These are phyloP conservation scores for Cyclotella choctawhatcheeana DNA, from an alignment of 108 stramenopile species.

Conservation along the genomic window DNA sequence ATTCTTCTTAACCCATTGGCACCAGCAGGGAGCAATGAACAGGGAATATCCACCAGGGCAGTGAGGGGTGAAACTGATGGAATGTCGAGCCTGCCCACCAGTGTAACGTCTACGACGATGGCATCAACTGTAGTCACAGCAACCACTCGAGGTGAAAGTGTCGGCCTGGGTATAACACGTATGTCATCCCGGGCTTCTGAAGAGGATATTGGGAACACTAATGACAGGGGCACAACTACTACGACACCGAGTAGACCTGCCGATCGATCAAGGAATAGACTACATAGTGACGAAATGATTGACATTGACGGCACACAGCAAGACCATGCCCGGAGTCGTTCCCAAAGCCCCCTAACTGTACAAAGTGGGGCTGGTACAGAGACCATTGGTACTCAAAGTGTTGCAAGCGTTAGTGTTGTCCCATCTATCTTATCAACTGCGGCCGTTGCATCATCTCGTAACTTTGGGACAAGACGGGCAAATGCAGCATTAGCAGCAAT, in stretches of 20 bases:
- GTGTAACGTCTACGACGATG: constrained; percentile 50
- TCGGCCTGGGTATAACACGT: constrained; percentile 34
- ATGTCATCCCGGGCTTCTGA: constrained; percentile 47
- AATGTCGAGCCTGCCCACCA: constrained; percentile 57
- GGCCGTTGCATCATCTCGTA: constrained; percentile 47
- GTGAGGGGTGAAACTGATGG: constrained; percentile 55
- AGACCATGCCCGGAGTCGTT: constrained; percentile 33
- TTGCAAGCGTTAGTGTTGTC: constrained; percentile 50
- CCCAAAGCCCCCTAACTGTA: constrained; percentile 55
- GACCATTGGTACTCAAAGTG: constrained; percentile 45
- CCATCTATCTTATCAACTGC: constrained; percentile 52
- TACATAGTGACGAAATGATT: constrained; percentile 33
- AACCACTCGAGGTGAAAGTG: constrained; percentile 48
- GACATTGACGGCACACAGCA: constrained; percentile 16
- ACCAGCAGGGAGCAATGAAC: constrained; percentile 33
- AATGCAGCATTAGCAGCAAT: constrained; percentile 38
- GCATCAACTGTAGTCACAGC: constrained; percentile 52
- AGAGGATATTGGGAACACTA: constrained; percentile 36
- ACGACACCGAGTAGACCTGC: background rate
- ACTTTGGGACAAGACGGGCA: constrained; percentile 42
- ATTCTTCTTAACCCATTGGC: constrained; percentile 55
- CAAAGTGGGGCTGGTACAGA: constrained; percentile 46
- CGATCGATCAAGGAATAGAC: constrained; percentile 1
- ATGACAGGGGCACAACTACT: constrained; percentile 1
- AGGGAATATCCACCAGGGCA: constrained; percentile 54